Conservation (phyloP, 805 yeast genomes). For the Yamadazyma nakazawae region DNA sequence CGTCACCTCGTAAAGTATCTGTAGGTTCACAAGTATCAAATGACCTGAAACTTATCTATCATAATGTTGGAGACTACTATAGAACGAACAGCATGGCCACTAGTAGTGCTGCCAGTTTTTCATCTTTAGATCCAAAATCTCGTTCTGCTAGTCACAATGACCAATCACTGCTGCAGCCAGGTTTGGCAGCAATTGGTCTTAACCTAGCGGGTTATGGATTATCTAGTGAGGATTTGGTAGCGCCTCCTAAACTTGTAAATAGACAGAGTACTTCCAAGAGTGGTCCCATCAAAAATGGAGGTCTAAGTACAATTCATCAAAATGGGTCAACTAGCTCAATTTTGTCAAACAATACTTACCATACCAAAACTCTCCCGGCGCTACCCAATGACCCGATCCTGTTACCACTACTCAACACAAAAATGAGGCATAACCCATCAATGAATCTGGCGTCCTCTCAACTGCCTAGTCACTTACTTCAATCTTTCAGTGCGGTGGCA, state of each 20-base stretch:
- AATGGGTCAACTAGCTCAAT: slow-evolving; percentile 2
- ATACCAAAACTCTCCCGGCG: slow-evolving; percentile 1
- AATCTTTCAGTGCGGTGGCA: slow-evolving; percentile 32
- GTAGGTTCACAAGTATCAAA: slow-evolving; percentile 8
- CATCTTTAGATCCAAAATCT: slow-evolving; percentile 14
- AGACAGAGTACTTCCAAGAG: neutral
- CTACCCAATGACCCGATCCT: neutral
- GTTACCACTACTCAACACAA: neutral
- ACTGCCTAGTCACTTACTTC: slow-evolving; percentile 21
- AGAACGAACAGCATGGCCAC: slow-evolving; percentile 11
- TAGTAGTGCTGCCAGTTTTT: slow-evolving; percentile 10
- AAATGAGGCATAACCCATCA: neutral
- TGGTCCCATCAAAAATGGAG: neutral
- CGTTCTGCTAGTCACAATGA: slow-evolving; percentile 6
- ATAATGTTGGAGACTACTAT: slow-evolving; percentile 4
- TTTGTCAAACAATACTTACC: neutral
- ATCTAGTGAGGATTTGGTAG: slow-evolving; percentile 23
- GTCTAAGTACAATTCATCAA: slow-evolving; percentile 4
- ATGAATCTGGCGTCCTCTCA: slow-evolving; percentile 5
- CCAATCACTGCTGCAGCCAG: slow-evolving; percentile 3
- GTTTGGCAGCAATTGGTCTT: slow-evolving; percentile 23
- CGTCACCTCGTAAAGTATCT: slow-evolving; percentile 8
- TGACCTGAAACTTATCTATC: slow-evolving; percentile 2
- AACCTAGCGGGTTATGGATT: slow-evolving; percentile 28
- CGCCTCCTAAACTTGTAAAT: slow-evolving; percentile 18